Conservation (phyloP, 345 rosid species). For the Passiflora organensis region DNA sequence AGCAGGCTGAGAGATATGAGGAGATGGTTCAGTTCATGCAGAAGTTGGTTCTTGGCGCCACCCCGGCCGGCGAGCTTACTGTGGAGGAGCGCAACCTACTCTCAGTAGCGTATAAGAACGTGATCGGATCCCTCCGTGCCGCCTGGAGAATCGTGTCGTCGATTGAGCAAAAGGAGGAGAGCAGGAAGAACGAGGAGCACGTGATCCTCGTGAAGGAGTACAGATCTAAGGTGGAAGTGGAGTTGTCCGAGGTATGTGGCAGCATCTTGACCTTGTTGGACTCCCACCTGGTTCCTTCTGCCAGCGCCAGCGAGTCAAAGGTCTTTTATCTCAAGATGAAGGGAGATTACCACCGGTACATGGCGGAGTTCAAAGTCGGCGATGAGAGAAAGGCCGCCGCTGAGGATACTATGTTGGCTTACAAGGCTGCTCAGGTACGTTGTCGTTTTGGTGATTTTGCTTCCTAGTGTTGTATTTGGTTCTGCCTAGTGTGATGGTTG, state of each 20-base stretch:
- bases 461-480: neutral
- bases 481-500: neutral
- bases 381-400: constrained; percentile 92
- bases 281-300: constrained; percentile 73
- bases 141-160: constrained; percentile 96
- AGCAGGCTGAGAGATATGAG: constrained; percentile 96
- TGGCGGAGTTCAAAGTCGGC: constrained; percentile 87
- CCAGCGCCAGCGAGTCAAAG: constrained; percentile 69
- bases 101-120: constrained; percentile 96
- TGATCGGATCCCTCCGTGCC: constrained; percentile 94
- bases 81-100: constrained; percentile 95
- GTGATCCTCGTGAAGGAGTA: constrained; percentile 83
- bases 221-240: constrained; percentile 88
- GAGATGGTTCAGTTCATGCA: constrained; percentile 98
- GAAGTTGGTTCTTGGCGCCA: constrained; percentile 63
- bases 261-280: constrained; percentile 63
- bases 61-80: constrained; percentile 77
- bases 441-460: neutral
- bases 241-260: constrained; percentile 67
- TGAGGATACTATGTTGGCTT: constrained; percentile 89
- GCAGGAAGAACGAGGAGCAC: constrained; percentile 90
- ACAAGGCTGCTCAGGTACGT: constrained; percentile 86
- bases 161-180: constrained; percentile 94
- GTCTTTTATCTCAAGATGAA: constrained; percentile 96
- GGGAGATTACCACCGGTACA: constrained; percentile 86